Evolutionary conservation across 495 filamentous ascomycete species (phyloP).

Genomic region (Penicillium psychrofluorescens): DNA sequence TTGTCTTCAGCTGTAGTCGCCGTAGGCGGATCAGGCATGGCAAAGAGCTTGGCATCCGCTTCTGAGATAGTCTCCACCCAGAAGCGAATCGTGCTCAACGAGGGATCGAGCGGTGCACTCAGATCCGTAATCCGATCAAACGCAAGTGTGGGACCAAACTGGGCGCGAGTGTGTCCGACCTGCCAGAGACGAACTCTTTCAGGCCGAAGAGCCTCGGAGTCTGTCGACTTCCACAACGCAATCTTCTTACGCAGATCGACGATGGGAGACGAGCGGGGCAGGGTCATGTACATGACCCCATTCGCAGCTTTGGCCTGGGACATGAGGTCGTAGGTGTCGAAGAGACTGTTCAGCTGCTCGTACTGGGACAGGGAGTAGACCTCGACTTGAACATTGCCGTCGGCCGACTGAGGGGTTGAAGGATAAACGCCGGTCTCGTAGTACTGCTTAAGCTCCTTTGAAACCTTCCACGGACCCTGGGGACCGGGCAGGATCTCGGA

Average conservation of each 20-base stretch:
- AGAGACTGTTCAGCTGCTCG: slow-evolving; percentile 29
- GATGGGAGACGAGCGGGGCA: slow-evolving; percentile 30
- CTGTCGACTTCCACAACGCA: slow-evolving; percentile 23
- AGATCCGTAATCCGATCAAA: slow-evolving; percentile 32
- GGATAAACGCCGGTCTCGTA: slow-evolving; percentile 27
- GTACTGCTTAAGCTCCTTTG: slow-evolving; percentile 27
- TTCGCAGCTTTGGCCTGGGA: slow-evolving; percentile 30
- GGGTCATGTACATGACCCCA: slow-evolving; percentile 32
- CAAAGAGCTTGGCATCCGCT: slow-evolving; percentile 37
- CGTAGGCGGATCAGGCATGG: slow-evolving; percentile 31
- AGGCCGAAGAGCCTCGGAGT: slow-evolving; percentile 11
- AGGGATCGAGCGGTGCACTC: slow-evolving; percentile 23
- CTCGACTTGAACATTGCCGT: slow-evolving; percentile 31
- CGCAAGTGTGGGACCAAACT: slow-evolving; percentile 26
- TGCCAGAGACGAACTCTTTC: slow-evolving; percentile 39
- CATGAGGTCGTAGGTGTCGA: slow-evolving; percentile 42
- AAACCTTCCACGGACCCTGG: slow-evolving; percentile 34
- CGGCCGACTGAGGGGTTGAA: slow-evolving; percentile 5
- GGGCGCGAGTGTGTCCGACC: slow-evolving; percentile 31
- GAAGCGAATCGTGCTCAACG: slow-evolving; percentile 25
- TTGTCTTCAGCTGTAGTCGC: slow-evolving; percentile 23
- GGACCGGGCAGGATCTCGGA: slow-evolving; percentile 34
- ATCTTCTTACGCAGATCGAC: slow-evolving; percentile 39
- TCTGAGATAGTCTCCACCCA: slow-evolving; percentile 40
- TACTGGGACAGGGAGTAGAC: slow-evolving; percentile 32